Conservation (phyloP, 2,329 filamentous ascomycete genomes). For the Diaporthe sp. region DNA sequence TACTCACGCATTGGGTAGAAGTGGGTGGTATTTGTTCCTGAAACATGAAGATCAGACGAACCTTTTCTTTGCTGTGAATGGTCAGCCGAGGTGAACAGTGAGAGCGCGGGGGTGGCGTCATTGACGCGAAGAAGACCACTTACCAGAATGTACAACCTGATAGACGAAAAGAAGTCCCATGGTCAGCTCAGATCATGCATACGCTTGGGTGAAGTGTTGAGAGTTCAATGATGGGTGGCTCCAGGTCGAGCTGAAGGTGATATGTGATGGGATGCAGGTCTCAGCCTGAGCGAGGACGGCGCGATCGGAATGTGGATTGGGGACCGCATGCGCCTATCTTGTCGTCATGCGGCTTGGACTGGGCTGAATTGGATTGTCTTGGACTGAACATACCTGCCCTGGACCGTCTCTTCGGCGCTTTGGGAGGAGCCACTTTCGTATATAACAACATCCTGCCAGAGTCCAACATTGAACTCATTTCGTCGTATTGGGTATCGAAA, state of each 20-base stretch:
- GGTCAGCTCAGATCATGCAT: conserved; percentile 44
- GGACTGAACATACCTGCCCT: conserved; percentile 63
- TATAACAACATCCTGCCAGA: conserved; percentile 66
- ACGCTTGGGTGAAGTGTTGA: conserved; percentile 14
- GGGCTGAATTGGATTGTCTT: conserved; percentile 2
- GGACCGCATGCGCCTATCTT: background rate
- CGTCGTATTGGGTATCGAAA: background rate
- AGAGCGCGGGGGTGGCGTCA: conserved; percentile 24
- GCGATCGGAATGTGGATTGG: background rate
- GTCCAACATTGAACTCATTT: conserved; percentile 7
- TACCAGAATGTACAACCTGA: conserved; percentile 67
- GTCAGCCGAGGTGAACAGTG: conserved; percentile 40
- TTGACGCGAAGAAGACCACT: conserved; percentile 44
- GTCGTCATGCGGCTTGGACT: background rate
- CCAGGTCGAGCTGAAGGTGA: background rate
- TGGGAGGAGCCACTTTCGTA: conserved; percentile 68
- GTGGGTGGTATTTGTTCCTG: background rate
- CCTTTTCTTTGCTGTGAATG: conserved; percentile 65
- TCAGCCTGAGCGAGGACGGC: background rate
- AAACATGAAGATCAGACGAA: conserved; percentile 47
- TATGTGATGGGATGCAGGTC: conserved; percentile 5
- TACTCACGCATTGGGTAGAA: background rate
- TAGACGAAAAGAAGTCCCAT: conserved; percentile 26
- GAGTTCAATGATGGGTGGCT: background rate
- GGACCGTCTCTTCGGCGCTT: conserved; percentile 70